Evolutionary conservation across 2,329 filamentous ascomycete species (phyloP).

Genomic region (Fusarium sp.): DNA sequence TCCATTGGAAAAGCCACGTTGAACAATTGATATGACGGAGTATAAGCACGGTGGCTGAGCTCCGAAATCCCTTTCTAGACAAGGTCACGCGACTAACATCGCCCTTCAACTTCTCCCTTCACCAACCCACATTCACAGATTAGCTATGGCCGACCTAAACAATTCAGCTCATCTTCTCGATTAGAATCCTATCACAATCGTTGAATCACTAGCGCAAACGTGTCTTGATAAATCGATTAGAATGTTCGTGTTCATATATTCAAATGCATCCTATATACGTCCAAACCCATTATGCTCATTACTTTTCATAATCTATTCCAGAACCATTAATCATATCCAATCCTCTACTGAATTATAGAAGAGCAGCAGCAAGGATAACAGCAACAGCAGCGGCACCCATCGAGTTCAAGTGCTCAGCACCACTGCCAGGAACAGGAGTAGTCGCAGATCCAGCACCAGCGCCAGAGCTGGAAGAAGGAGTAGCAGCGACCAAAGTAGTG

Average conservation of each 20-base stretch:
- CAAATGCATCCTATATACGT: neutral
- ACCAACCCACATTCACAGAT: neutral
- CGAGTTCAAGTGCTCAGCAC: conserved; percentile 46
- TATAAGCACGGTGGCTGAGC: neutral
- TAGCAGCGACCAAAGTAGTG: conserved; percentile 23
- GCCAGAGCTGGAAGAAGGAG: conserved; percentile 42
- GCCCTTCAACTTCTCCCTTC: neutral
- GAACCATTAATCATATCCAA: conserved; percentile 4
- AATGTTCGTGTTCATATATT: conserved; percentile 11
- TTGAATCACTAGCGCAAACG: neutral
- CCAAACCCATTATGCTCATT: neutral
- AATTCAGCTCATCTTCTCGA: neutral
- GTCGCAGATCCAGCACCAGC: conserved; percentile 15
- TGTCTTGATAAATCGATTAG: neutral
- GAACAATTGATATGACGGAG: neutral
- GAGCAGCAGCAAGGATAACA: conserved; percentile 45
- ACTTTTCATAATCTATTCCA: conserved; percentile 8
- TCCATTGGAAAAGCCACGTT: neutral
- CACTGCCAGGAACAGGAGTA: conserved; percentile 26
- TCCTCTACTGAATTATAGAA: conserved; percentile 39
- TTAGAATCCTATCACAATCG: neutral
- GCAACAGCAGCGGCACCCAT: conserved; percentile 49
- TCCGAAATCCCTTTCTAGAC: neutral
- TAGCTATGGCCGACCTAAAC: neutral
- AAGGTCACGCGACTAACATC: neutral